Evolutionary conservation across 352 stramenopile species (phyloP).

Genomic region (Phytophthora podocarpi): DNA sequence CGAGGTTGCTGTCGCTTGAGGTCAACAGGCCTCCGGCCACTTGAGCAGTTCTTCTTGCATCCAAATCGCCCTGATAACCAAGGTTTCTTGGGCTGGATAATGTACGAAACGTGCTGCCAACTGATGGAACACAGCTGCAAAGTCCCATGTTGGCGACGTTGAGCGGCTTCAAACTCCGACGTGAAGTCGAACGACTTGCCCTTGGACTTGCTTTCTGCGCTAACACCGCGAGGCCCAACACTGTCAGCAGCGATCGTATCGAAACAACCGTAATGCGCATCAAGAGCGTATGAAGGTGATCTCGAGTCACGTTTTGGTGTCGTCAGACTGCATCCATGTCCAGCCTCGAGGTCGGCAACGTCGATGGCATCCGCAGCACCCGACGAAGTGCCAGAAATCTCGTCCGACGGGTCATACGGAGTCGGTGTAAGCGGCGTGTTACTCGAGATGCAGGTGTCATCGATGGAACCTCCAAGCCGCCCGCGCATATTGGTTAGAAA

Average conservation of each 20-base stretch:
- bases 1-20: slow-evolving; percentile 4
- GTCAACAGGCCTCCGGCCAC: not conserved
- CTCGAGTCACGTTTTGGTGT: slow-evolving; percentile 12
- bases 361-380: slow-evolving; percentile 18
- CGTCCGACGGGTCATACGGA: slow-evolving; percentile 9
- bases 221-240: not conserved
- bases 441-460: slow-evolving; percentile 28
- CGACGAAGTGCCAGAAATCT: slow-evolving; percentile 1
- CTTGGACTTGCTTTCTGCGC: slow-evolving; percentile 15
- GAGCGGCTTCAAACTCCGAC: slow-evolving; percentile 16
- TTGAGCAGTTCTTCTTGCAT: not conserved
- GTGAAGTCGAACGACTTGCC: slow-evolving; percentile 24
- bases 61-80: slow-evolving; percentile 7
- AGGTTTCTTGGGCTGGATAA: slow-evolving; percentile 39
- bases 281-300: slow-evolving; percentile 19
- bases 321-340: slow-evolving; percentile 12
- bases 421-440: slow-evolving; percentile 22
- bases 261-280: slow-evolving; percentile 24
- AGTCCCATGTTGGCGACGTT: slow-evolving; percentile 18
- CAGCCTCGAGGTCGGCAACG: slow-evolving; percentile 11
- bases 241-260: not conserved
- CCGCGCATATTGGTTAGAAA: slow-evolving; percentile 19
- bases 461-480: slow-evolving; percentile 15
- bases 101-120: slow-evolving; percentile 64
- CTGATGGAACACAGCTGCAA: slow-evolving; percentile 52